Base-by-base conservation (phyloP, 208 protist genomes). In the Sergeia podlipaevii region DNA sequence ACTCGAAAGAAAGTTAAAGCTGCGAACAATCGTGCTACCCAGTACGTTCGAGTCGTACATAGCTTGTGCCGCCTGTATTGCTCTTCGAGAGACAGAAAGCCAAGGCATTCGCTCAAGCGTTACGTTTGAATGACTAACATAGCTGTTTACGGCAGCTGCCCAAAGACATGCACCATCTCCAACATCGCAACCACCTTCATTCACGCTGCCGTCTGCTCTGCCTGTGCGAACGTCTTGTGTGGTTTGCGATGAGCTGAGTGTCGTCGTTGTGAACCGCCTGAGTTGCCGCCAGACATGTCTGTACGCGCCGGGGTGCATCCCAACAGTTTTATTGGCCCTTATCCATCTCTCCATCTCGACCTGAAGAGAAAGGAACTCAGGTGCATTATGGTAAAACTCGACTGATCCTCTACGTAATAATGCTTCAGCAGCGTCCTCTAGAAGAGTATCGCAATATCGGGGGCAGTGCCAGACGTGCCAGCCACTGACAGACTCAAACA, bases 21-120 rank as follows among this genome's bases (percentile, higher is more conserved):
- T 27, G 4, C 77, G 72, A 4, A 85, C 49, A 34, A 85, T 62
- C 6, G 44, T 48, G 37, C 67, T 48, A 27, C 47, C 23, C 32
- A 45, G 34, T 17, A 80, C 55, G 3, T 60, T 44, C 3, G 34
- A n/a, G 33, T 60, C 39, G 49, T 76, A 68, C 32, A 50, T 65
- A 6, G 23, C 26, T 41, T 60, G 34, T 21, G 77, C 77, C 21
- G 10, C 34, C 11, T 20, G 13, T 2, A 85, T 46, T 4, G 60
- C 69, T 0, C 46, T 20, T 13, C 61, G 51, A 0, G 32, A 33
- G 2, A 80, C 72, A n/a, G 70, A 44, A 29, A 80, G 55, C 56
- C 64, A 64, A 17, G 64, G 55, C 41, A 68, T 65, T n/a, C 37
- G 47, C 0, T 27, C 5, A 10, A 77, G 54, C 18, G 68, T 72